phyloP scores from a whole-genome alignment of 345 rosid species.

The Pistacia integerrima region DNA sequence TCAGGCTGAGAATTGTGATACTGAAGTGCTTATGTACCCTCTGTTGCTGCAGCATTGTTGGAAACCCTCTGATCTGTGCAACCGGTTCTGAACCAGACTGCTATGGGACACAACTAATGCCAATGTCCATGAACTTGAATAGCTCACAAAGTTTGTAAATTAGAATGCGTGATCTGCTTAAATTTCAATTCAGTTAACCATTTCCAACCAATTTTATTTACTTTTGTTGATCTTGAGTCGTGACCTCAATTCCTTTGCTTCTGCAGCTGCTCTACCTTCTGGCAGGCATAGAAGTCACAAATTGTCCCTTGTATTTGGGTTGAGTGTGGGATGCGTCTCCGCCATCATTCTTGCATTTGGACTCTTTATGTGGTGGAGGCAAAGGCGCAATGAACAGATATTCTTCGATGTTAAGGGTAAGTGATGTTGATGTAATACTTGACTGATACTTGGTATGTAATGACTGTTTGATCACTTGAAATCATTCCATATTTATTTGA shows the following conservation, averaged over 20 bases:
- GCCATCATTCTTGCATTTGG: conserved; percentile 69
- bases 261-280: conserved; percentile 42
- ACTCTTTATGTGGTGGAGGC: conserved; percentile 80
- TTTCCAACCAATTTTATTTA: neutral
- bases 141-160: conserved; percentile 57
- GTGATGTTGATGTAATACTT: conserved; percentile 19
- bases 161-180: neutral
- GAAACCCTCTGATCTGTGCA: conserved; percentile 86
- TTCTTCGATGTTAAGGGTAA: conserved; percentile 87
- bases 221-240: conserved; percentile 17
- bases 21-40: conserved; percentile 12
- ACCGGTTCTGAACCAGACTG: conserved; percentile 93
- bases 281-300: conserved; percentile 58
- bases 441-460: conserved; percentile 15
- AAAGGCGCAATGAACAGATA: conserved; percentile 59
- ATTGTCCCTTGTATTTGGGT: conserved; percentile 74
- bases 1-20: neutral
- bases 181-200: neutral
- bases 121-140: conserved; percentile 97
- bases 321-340: conserved; percentile 65
- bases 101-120: conserved; percentile 73
- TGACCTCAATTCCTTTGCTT: conserved; percentile 19
- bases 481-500: neutral
- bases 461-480: neutral
- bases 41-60: conserved; percentile 64